phyloP scores from a whole-genome alignment of 345 rosid species.

The Syzygium grande region DNA sequence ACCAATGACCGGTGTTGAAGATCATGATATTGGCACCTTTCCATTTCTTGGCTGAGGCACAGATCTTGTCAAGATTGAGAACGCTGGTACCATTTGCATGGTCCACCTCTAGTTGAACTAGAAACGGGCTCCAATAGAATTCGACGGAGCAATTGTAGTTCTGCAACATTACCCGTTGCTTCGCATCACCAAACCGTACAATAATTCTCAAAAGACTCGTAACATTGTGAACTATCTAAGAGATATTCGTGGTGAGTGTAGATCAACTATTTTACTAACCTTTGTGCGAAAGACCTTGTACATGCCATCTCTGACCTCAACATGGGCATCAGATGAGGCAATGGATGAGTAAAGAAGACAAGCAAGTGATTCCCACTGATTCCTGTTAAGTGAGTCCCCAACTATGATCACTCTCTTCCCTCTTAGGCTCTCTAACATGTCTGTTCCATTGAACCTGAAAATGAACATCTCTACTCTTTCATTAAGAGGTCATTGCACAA shows the following conservation, averaged over 20 bases:
- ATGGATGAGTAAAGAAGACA: slow-evolving; percentile 40
- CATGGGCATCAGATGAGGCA: slow-evolving; percentile 14
- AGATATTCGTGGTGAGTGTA: not conserved
- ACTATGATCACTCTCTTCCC: slow-evolving; percentile 45
- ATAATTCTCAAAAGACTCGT: not conserved
- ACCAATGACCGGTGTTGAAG: slow-evolving; percentile 54
- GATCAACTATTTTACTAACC: slow-evolving; percentile 5
- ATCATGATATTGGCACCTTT: slow-evolving; percentile 38
- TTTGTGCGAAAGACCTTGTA: slow-evolving; percentile 28
- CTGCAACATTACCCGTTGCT: slow-evolving; percentile 5
- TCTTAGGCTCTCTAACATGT: slow-evolving; percentile 37
- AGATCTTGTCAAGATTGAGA: slow-evolving; percentile 29
- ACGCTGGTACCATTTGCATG: slow-evolving; percentile 12
- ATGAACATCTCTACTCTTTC: not conserved
- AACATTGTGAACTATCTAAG: not conserved
- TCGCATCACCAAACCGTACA: not conserved
- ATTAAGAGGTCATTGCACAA: not conserved
- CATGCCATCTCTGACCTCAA: not conserved
- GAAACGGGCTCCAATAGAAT: slow-evolving; percentile 41
- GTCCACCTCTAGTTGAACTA: slow-evolving; percentile 21
- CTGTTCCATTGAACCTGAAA: slow-evolving; percentile 30
- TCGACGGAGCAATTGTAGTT: slow-evolving; percentile 37
- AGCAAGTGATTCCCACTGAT: slow-evolving; percentile 56
- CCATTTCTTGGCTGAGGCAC: slow-evolving; percentile 21
- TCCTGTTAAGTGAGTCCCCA: slow-evolving; percentile 49